Conservation (phyloP, 306 rosid species). For the Pyrus bretschneideri region DNA sequence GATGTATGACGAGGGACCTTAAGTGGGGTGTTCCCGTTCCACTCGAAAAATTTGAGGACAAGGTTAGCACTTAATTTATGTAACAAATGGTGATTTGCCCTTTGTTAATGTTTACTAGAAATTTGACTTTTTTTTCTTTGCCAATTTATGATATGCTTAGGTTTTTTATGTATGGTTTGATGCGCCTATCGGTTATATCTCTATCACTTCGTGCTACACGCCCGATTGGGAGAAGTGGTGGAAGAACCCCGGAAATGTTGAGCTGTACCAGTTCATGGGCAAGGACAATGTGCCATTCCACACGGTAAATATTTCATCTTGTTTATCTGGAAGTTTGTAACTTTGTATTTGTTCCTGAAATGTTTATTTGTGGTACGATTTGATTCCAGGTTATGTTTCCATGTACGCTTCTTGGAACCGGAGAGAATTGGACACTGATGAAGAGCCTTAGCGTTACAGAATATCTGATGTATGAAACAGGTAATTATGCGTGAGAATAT, state of each 20-base stretch:
- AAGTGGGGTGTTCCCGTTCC: slow-evolving; percentile 90
- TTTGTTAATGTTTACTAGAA: not conserved
- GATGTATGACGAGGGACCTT: slow-evolving; percentile 74
- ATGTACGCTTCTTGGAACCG: slow-evolving; percentile 56
- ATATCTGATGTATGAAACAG: slow-evolving; percentile 71
- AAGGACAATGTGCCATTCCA: slow-evolving; percentile 84
- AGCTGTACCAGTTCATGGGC: slow-evolving; percentile 76
- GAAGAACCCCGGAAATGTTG: slow-evolving; percentile 74
- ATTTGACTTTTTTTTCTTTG: not conserved
- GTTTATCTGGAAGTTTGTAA: not conserved
- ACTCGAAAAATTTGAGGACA: slow-evolving; percentile 54
- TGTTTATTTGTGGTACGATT: slow-evolving; percentile 5
- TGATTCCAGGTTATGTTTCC: slow-evolving; percentile 73
- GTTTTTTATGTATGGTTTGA: slow-evolving; percentile 90
- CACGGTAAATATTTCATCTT: slow-evolving; percentile 43
- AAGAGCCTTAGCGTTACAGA: slow-evolving; percentile 72
- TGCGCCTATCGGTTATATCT: slow-evolving; percentile 78
- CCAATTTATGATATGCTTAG: slow-evolving; percentile 23
- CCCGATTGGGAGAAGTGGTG: slow-evolving; percentile 80
- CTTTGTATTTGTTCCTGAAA: not conserved
- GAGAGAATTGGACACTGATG: slow-evolving; percentile 72
- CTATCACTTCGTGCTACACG: slow-evolving; percentile 74
- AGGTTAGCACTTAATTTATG: slow-evolving; percentile 30
- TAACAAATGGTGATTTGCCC: not conserved
- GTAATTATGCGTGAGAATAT: slow-evolving; percentile 14